Evolutionary conservation across 176 grass and related monocot species (phyloP), one percentile per base, ranked within the genome.

Genomic region (Dendrocalamus sinicus): DNA sequence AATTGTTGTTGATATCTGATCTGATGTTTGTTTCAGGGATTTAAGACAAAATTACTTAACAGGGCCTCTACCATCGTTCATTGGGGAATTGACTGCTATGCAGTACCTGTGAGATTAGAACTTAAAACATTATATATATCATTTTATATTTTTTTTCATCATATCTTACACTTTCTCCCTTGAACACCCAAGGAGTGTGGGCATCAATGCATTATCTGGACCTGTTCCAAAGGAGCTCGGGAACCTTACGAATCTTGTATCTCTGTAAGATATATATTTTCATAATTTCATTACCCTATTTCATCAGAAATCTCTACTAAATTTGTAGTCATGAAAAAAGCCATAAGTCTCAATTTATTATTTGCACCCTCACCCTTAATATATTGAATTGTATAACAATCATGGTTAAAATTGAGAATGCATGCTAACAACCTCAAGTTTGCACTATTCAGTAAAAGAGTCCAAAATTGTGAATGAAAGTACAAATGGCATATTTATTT

Each of bases 201-300:
- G 84, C 45, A 73, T 67, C 75, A 98, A 98, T 94, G 84, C 93
- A 52, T 98, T 98, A 44, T 92, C 91, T 73, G 96, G 96, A 63
- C 51, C 91, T 74, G 19, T 95, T 80, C 96, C 93, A 10, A 95
- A 94, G 86, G 96, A 95, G 75, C 78, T 98, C 2, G 93, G 96
- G 12, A 92, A 93, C 26, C 95, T 98, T 83, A 17, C 46, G 2
- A 86, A 92, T 22, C 89, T 98, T 12, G 1, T 23, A 69, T 1
- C 6, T 0, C 61, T 97, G 95, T 98, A 92, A 92, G 89, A 8
- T 70, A 46, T 43, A 15, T 82, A 14, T 58, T 52, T 58, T 46
- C 0, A 16, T 57, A 20, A 60, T 55, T 52, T 55, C 37, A 7
- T 24, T 26, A 11, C 22, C 22, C 9, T 70, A 45, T 68, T 80